Evolutionary conservation across 1,284 basidiomycete species (phyloP), one percentile per base, ranked within the genome.

Genomic region (Cystobasidium slooffiae): DNA sequence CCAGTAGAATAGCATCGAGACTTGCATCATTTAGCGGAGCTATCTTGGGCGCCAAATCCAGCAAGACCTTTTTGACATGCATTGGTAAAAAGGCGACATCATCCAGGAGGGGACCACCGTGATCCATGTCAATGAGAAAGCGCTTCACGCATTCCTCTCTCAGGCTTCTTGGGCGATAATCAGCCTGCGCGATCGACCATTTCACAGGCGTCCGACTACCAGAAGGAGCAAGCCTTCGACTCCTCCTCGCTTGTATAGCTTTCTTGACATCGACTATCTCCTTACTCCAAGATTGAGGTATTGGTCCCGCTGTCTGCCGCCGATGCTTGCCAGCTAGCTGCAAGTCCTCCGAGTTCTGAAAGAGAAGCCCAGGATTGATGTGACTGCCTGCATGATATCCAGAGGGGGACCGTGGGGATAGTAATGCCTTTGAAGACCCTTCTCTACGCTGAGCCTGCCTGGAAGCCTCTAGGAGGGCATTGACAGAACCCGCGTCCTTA

Each of bases 211-310:
- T 7, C 44, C 43, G 14, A 20, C 14, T 6, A 16, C 5, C 22
- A 16, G 10, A 44, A 2, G 24, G 37, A 37, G 22, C 16, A 43
- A 49, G 24, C 8, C 58, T 22, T 44, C 47, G 37, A 6, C 3
- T 12, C 6, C 31, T 37, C 64, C 59, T 31, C 1, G 44, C 47
- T 16, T 18, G 16, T 5, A 37, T 43, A 55, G 44, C 39, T 31
- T 47, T 51, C 58, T 52, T 63, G 37, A 41, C n/a, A 22, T 46
- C 37, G 14, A 61, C 52, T 16, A 61, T 51, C 12, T 58, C 61
- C 16, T 44, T 72, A 20, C 59, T 61, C 69, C 59, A 72, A 9
- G 69, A 64, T 37, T 62, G 61, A 10, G 69, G 59, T 18, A 64
- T 53, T 16, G 69, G 69, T 20, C 69, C 69, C 12, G 69, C 69